These are phyloP conservation scores for Polyplosphaeria fusca DNA, from an alignment of 495 filamentous ascomycete genomes.

Conservation along the genomic window DNA sequence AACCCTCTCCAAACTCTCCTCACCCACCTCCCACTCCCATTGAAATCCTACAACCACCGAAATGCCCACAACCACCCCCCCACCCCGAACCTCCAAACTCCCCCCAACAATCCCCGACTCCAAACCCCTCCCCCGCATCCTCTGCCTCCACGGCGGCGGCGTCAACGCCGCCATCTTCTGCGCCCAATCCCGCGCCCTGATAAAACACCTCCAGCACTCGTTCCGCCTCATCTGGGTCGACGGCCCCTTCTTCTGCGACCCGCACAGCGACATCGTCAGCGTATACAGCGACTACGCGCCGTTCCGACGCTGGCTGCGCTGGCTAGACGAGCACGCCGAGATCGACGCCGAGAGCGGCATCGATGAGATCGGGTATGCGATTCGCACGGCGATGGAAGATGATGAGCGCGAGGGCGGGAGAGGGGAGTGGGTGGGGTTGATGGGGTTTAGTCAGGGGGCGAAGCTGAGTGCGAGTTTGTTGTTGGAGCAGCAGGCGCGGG, in stretches of 20 bases:
- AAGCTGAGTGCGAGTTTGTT: constrained; percentile 54
- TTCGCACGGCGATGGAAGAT: constrained; percentile 38
- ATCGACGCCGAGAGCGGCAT: constrained; percentile 45
- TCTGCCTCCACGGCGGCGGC: constrained; percentile 68
- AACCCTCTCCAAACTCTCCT: background rate
- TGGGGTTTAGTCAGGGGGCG: constrained; percentile 59
- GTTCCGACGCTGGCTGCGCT: constrained; percentile 58
- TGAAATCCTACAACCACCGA: background rate
- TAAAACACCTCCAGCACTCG: constrained; percentile 42
- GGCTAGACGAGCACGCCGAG: constrained; percentile 46
- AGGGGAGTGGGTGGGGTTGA: constrained; percentile 55
- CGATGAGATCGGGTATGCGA: constrained; percentile 39
- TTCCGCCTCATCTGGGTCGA: constrained; percentile 63
- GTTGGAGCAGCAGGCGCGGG: constrained; percentile 41
- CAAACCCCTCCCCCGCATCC: constrained; percentile 54
- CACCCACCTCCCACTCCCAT: background rate
- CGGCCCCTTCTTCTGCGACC: constrained; percentile 51
- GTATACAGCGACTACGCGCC: constrained; percentile 56
- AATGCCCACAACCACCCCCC: constrained; percentile 3
- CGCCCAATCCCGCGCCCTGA: constrained; percentile 55
- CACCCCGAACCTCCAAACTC: constrained; percentile 11
- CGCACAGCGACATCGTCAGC: constrained; percentile 51
- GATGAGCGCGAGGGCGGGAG: constrained; percentile 45
- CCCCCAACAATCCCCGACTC: constrained; percentile 29
- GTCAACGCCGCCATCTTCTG: constrained; percentile 60